Evolutionary conservation across 73 alveolate species (phyloP).

Genomic region (Vitrella brassicaformis): DNA sequence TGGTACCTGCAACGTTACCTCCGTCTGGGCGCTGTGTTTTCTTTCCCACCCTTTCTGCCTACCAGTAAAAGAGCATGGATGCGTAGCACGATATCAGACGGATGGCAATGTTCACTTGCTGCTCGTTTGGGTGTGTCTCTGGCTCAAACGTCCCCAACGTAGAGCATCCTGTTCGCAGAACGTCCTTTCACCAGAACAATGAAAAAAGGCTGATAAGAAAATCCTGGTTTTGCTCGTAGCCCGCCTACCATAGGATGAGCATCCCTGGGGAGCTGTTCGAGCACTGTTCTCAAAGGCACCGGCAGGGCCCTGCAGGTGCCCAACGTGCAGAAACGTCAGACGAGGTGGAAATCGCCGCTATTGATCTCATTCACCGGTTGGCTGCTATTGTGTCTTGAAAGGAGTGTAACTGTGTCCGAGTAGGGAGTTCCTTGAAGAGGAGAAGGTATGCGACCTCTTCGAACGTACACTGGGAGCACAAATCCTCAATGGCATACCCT

Average conservation of each 20-base stretch:
- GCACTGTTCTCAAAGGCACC: conserved; percentile 22
- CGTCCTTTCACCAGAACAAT: too few species aligned
- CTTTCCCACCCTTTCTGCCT: too few species aligned
- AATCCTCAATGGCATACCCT: too few species aligned
- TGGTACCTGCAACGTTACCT: conserved; percentile 57
- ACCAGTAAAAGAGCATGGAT: too few species aligned
- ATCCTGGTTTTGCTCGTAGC: too few species aligned
- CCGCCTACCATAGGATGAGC: conserved; percentile 72
- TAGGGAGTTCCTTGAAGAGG: conserved; percentile 46
- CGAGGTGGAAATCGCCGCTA: too few species aligned
- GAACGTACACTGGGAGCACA: conserved; percentile 43
- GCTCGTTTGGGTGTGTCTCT: conserved; percentile 33
- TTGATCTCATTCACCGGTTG: too few species aligned
- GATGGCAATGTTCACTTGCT: conserved; percentile 37
- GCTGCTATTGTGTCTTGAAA: conserved; percentile 24
- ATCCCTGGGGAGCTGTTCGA: conserved; percentile 46
- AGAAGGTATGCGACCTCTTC: conserved; percentile 60
- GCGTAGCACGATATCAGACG: too few species aligned
- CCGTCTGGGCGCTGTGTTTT: conserved; percentile 48
- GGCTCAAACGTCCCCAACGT: conserved; percentile 55
- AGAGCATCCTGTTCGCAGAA: conserved; percentile 51
- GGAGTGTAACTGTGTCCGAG: conserved; percentile 13
- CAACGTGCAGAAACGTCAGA: too few species aligned
- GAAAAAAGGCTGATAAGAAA: too few species aligned
- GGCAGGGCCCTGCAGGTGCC: conserved; percentile 49